Percentiles rank a stretch among this genome's conserved stretches.
Evolutionary conservation across 495 filamentous ascomycete genomes (phyloP).

Genomic region (Penicillium soppii): DNA sequence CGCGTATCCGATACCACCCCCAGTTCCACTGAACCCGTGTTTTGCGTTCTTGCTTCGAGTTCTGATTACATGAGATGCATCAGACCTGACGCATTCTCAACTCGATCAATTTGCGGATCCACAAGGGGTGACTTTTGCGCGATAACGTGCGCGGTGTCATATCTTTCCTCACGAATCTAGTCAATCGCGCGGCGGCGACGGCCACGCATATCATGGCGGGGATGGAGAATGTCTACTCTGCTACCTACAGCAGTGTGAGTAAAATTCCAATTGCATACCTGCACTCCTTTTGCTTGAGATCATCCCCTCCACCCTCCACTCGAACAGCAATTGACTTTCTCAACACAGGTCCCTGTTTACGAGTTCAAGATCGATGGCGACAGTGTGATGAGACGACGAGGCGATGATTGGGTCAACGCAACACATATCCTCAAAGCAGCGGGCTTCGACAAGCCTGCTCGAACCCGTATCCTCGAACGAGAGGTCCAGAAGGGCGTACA

Average conservation of each 20-base stretch:
- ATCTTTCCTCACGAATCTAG: conserved; percentile 20
- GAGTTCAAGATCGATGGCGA: conserved; percentile 79
- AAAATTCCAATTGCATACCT: not conserved
- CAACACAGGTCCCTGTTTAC: conserved; percentile 76
- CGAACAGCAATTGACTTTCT: conserved; percentile 1
- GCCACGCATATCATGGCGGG: conserved; percentile 41
- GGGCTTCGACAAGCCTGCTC: conserved; percentile 81
- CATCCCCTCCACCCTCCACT: not conserved
- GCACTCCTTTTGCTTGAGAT: not conserved
- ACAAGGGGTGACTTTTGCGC: conserved; percentile 11
- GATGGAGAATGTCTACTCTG: conserved; percentile 67
- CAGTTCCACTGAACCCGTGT: conserved; percentile 22
- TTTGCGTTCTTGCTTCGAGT: conserved; percentile 8
- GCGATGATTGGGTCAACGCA: conserved; percentile 91
- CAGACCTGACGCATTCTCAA: conserved; percentile 10
- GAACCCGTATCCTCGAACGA: conserved; percentile 91
- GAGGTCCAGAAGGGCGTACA: conserved; percentile 95
- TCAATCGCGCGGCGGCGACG: conserved; percentile 20
- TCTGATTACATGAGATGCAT: conserved; percentile 20
- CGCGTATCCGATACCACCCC: conserved; percentile 22
- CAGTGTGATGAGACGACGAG: conserved; percentile 84
- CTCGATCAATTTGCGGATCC: conserved; percentile 11
- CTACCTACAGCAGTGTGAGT: conserved; percentile 91
- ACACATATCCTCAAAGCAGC: conserved; percentile 93
- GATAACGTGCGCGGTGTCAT: conserved; percentile 10